These are phyloP conservation scores for Quercus alba DNA, from an alignment of 306 rosid genomes.

Conservation along the genomic window DNA sequence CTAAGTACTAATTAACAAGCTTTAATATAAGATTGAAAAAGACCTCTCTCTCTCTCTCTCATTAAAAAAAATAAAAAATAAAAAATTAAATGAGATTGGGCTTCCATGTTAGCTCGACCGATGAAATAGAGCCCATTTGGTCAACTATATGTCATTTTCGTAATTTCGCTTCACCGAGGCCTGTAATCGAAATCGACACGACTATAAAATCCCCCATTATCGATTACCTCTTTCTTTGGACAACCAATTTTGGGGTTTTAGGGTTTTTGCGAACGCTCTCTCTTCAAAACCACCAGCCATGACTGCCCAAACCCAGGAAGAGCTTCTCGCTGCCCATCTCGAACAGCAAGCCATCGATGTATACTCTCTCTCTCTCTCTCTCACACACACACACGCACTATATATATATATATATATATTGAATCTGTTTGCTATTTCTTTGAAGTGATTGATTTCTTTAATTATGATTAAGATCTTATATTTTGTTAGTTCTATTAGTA, in stretches of 20 bases:
- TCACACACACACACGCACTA: neutral
- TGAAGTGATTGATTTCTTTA: neutral
- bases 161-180: neutral
- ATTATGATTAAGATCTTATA: neutral
- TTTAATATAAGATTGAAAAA: no score
- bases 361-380: neutral
- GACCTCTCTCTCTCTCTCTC: no score
- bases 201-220: neutral
- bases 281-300: constrained; percentile 12
- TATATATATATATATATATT: neutral
- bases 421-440: neutral
- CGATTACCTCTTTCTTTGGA: neutral
- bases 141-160: neutral
- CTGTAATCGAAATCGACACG: neutral
- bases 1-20: no score
- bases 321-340: constrained; percentile 55
- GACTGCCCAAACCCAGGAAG: constrained; percentile 64
- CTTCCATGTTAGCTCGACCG: no score
- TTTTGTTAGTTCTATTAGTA: neutral
- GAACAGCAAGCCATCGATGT: constrained; percentile 51
- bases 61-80: no score
- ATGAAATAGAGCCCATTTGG: no score
- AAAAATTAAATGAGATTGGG: no score
- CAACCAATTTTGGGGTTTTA: constrained; percentile 19
- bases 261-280: constrained; percentile 24